Evolutionary conservation across 2,329 filamentous ascomycete species (phyloP), one percentile per base, ranked within the genome.

Genomic region (Emergomyces pasteurianus): DNA sequence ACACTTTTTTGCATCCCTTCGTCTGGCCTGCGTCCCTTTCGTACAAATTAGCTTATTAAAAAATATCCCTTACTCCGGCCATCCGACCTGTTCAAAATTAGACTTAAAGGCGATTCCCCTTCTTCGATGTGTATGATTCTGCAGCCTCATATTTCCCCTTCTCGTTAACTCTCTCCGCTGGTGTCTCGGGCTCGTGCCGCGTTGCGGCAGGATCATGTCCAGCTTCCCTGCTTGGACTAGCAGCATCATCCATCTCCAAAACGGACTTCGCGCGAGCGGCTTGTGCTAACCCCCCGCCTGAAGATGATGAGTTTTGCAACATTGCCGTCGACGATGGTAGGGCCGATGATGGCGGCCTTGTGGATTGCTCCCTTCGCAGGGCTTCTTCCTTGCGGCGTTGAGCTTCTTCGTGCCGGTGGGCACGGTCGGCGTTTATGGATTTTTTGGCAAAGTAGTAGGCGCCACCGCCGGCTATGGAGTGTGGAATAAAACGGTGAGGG

Each of bases 391-490:
- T 71, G 18, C 69, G 73, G 53, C 67, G 70, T 61, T 74, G 68
- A 49, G 72, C 68, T 18, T 88, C 85, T 68, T 88, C 83, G 66
- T 88, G 83, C 69, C 89, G 85, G 63, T 84, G 79, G 63, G 83
- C 81, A 65, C 92, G 89, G 75, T 96, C 91, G 67, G 89, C 89
- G 73, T 96, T 96, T 82, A 99, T 95, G 74, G 86, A 87, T 71
- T 85, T 83, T 81, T 99, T 99, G 65, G 94, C 94, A 73, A 96
- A 96, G 79, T 89, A 91, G 81, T 97, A 99, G 70, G 92, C 91
- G 65, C 87, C 89, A 66, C 85, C 94, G 71, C 92, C 94, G 67
- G 92, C 90, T 91, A 71, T 54, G 36, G 36, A 12, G 12, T n/a
- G 54, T n/a, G 26, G 10, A 7, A 14, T 3, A 49, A 26, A 21